Conservation (phyloP, 345 rosid species). For the Aethionema arabicum region DNA sequence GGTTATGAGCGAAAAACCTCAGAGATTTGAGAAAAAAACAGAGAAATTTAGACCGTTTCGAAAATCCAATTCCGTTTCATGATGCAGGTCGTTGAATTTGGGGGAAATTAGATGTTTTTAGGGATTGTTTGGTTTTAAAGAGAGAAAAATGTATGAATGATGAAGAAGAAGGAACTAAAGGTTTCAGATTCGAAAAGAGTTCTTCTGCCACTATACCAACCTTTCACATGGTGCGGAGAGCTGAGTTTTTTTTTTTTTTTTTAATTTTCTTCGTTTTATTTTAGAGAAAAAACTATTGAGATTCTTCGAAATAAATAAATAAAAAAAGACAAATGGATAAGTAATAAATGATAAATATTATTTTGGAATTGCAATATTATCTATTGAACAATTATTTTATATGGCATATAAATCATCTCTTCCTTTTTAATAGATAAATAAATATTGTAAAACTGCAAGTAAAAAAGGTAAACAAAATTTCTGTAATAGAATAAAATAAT, state of each 20-base stretch:
- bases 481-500: no score
- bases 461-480: no score
- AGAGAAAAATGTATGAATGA: no score
- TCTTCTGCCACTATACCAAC: constrained; percentile 36
- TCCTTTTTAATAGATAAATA: neutral
- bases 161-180: neutral
- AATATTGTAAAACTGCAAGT: no score
- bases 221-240: constrained; percentile 42
- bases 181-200: constrained; percentile 40
- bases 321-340: constrained; percentile 31
- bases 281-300: constrained; percentile 12
- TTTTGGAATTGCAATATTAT: constrained; percentile 7
- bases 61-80: constrained; percentile 19
- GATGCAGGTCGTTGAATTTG: neutral
- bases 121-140: neutral
- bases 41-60: constrained; percentile 13
- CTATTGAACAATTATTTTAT: constrained; percentile 26
- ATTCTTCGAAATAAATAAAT: constrained; percentile 10
- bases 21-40: constrained; percentile 2
- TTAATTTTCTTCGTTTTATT: constrained; percentile 3
- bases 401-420: constrained; percentile 16
- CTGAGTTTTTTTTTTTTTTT: constrained; percentile 32
- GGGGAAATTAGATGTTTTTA: constrained; percentile 13
- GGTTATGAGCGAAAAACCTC: constrained; percentile 33
- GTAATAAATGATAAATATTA: constrained; percentile 23